phyloP scores from a whole-genome alignment of 768 basidiomycete genomes.

The Lactarius pseudohatsudake region DNA sequence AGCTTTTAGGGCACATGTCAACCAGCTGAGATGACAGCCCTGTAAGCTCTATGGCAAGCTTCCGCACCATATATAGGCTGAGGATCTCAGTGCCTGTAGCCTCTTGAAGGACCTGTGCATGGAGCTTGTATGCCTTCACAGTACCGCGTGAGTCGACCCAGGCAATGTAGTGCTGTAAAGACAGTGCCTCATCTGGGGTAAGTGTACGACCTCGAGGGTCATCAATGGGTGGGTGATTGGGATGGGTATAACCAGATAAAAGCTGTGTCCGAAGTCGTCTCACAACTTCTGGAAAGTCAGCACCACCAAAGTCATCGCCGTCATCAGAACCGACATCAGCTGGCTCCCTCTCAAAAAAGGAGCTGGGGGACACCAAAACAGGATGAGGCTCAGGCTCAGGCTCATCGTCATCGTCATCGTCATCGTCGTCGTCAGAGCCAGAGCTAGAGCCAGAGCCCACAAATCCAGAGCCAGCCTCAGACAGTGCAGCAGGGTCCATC shows the following conservation, averaged over 20 bases:
- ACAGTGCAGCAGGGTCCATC: too few species aligned
- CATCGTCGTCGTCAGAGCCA: too few species aligned
- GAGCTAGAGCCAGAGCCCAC: too few species aligned
- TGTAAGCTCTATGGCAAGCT: slow-evolving; percentile 3
- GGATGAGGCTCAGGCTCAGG: too few species aligned
- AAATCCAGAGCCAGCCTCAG: too few species aligned
- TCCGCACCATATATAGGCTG: not conserved
- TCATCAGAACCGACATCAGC: too few species aligned
- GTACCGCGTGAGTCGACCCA: too few species aligned
- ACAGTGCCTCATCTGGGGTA: not conserved
- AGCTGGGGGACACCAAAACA: too few species aligned
- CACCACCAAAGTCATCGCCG: not conserved
- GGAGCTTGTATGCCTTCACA: not conserved
- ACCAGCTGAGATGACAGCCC: not conserved
- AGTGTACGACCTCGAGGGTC: not conserved
- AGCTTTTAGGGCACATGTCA: slow-evolving; percentile 12
- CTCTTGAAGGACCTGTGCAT: slow-evolving; percentile 1
- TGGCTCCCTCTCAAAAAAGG: too few species aligned
- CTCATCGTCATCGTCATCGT: too few species aligned
- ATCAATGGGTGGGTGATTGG: not conserved
- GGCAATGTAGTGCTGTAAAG: not conserved
- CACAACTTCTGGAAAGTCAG: not conserved
- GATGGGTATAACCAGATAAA: not conserved
- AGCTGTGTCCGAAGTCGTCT: not conserved
- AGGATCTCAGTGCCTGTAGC: not conserved